Evolutionary conservation across 345 rosid genomes (phyloP).

Genomic region (Syzygium oleosum): DNA sequence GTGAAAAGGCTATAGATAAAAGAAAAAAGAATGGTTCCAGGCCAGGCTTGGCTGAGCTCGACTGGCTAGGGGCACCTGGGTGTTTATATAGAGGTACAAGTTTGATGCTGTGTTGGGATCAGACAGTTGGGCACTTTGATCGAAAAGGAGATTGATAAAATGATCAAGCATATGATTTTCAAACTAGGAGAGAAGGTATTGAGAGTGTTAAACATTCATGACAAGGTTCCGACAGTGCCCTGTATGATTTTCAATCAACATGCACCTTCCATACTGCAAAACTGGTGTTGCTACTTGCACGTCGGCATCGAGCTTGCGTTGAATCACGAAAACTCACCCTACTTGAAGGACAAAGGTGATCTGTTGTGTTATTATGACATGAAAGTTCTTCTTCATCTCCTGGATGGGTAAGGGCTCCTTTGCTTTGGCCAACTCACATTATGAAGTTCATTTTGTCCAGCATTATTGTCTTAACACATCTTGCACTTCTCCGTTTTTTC

Average conservation of each 20-base stretch:
- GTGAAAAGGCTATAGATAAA: no score
- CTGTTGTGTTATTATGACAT: slow-evolving; percentile 10
- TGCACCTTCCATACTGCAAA: neutral
- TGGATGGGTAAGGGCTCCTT: slow-evolving; percentile 2
- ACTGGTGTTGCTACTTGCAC: slow-evolving; percentile 4
- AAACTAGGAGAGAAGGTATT: slow-evolving; percentile 13
- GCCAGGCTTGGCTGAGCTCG: no score
- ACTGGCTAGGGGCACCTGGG: no score
- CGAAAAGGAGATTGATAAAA: no score
- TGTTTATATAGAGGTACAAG: no score
- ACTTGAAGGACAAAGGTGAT: slow-evolving; percentile 8
- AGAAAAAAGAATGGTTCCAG: no score
- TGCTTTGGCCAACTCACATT: neutral
- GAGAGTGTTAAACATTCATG: slow-evolving; percentile 16
- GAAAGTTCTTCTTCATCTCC: slow-evolving; percentile 13
- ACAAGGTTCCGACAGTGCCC: slow-evolving; percentile 9
- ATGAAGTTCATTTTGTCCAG: neutral
- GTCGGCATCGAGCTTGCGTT: slow-evolving; percentile 12
- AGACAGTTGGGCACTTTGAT: no score
- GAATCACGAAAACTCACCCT: slow-evolving; percentile 12
- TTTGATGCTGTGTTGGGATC: no score
- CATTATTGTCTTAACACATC: neutral
- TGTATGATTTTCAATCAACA: slow-evolving; percentile 13
- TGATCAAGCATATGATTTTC: no score
- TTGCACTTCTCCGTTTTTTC: no score